Evolutionary conservation across 1,284 basidiomycete species (phyloP), one percentile per base, ranked within the genome.

Genomic region (Prillingera fragicola): DNA sequence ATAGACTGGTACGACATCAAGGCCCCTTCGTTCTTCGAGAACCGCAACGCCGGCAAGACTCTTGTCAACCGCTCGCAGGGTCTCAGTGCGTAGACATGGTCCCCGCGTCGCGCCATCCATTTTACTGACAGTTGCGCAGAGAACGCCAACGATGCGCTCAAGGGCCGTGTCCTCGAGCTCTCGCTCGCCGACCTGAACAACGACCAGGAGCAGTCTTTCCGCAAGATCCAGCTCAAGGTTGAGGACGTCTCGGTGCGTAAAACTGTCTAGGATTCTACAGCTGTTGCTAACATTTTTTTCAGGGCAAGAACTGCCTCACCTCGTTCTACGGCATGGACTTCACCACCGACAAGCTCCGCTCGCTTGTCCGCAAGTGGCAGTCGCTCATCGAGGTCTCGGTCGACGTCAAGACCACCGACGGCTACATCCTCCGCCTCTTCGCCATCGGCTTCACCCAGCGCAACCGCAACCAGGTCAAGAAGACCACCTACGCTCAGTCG

Each of bases 261-360:
- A 22, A 8, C 32, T 23, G 24, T 27, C n/a, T 8, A 3, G 6
- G 14, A 21, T 15, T 3, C 4, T 12, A 31, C 18, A 14, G 9
- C 13, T n/a, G 26, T 35, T 38, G 31, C 38, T 23, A 25, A 29
- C 21, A n/a, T n/a, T n/a, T n/a, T 14, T 6, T 29, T 12, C 85
- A 96, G 78, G 95, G 94, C 78, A 95, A 92, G 80, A 94, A 88
- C 81, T 97, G 92, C 80, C 81, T 98, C 48, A 97, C 95, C 74
- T 96, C 94, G 77, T 99, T 99, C 86, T 87, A 94, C 78, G 95
- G 94, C 72, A 98, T 99, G 95, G 89, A 95, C 79, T 97, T 99
- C 79, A 98, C 95, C 56, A 95, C 91, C 56, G 95, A 99, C 84
- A 98, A 98, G 78, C 84, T 98, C 60, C 91, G 95, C 57, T 98